Conservation (phyloP, 352 stramenopile genomes). For the Pythium brachiatum region DNA sequence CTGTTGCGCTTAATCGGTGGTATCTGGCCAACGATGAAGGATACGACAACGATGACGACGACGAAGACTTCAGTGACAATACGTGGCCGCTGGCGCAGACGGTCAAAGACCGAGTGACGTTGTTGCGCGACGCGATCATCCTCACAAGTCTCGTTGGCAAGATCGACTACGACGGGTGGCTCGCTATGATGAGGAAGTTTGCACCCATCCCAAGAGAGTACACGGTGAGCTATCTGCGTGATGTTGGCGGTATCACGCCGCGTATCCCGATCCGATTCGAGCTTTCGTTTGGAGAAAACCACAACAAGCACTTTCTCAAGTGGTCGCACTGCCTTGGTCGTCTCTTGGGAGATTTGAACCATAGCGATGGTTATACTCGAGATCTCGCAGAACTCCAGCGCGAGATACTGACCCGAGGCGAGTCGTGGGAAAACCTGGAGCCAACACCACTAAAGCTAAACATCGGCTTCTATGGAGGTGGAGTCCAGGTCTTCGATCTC, state of each 20-base stretch:
- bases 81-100: neutral
- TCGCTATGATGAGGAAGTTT: neutral
- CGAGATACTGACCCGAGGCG: neutral
- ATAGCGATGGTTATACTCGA: neutral
- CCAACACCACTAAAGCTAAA: neutral
- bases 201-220: neutral
- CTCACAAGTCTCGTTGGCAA: slow-evolving; percentile 7
- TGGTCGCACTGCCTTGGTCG: neutral
- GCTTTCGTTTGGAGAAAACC: neutral
- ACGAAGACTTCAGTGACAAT: neutral
- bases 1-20: neutral
- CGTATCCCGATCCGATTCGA: slow-evolving; percentile 1
- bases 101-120: neutral
- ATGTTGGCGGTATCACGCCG: neutral
- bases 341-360: neutral
- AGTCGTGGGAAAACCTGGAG: neutral
- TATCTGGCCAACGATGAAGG: neutral
- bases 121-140: slow-evolving; percentile 20
- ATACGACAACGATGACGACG: neutral
- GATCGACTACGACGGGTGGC: slow-evolving; percentile 1
- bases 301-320: slow-evolving; percentile 3
- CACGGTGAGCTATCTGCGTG: neutral
- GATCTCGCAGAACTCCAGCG: neutral
- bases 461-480: neutral
- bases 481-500: neutral